Evolutionary conservation across 2,329 filamentous ascomycete genomes (phyloP).

Genomic region (Scytalidium lignicola): DNA sequence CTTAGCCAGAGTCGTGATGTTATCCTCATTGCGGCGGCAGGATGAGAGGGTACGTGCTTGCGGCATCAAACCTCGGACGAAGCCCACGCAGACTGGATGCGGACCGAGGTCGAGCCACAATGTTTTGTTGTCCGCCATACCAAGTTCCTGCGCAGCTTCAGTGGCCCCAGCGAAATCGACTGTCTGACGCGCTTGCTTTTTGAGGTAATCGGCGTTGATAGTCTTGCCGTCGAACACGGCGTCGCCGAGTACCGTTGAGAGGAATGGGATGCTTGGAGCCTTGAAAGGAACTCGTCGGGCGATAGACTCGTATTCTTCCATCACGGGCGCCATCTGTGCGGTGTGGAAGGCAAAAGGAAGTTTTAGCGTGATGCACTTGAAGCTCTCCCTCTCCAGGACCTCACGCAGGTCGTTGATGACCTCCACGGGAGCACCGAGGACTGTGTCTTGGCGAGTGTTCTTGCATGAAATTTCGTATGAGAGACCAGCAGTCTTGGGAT

Average conservation of each 20-base stretch:
- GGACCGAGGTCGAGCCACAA: constrained; percentile 68
- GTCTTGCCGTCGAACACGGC: constrained; percentile 51
- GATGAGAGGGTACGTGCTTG: constrained; percentile 51
- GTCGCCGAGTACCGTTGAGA: constrained; percentile 61
- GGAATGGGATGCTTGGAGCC: constrained; percentile 50
- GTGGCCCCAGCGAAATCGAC: constrained; percentile 65
- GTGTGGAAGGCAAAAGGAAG: constrained; percentile 64
- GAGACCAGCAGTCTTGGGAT: not conserved
- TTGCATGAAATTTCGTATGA: not conserved
- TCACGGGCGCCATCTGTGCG: constrained; percentile 56
- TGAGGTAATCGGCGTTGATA: constrained; percentile 57
- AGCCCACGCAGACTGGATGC: constrained; percentile 54
- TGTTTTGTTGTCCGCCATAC: constrained; percentile 58
- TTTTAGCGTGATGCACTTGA: constrained; percentile 46
- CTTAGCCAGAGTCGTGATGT: constrained; percentile 58
- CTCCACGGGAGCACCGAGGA: constrained; percentile 56
- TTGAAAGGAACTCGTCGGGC: constrained; percentile 49
- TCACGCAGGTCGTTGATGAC: constrained; percentile 46
- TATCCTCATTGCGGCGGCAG: constrained; percentile 55
- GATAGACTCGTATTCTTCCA: constrained; percentile 51
- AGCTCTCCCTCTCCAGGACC: constrained; percentile 43
- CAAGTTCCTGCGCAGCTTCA: constrained; percentile 50
- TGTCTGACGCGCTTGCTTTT: constrained; percentile 57
- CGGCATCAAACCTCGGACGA: not conserved
- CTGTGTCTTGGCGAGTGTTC: constrained; percentile 50